Percentiles rank a stretch among this genome's conserved stretches.
Conservation (phyloP, 805 yeast species). For the Candida incommunis region DNA sequence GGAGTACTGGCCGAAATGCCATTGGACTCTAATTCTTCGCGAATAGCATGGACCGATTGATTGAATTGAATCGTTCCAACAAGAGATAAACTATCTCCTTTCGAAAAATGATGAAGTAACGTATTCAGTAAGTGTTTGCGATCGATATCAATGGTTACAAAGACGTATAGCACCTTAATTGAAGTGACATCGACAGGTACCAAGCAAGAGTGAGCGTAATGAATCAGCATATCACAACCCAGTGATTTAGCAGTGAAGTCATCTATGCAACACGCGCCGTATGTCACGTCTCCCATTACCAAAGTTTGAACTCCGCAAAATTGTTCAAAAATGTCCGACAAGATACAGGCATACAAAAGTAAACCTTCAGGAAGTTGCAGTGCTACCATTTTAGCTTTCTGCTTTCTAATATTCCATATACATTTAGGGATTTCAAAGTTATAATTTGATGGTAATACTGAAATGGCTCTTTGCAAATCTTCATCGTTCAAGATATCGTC, state of each 20-base stretch:
- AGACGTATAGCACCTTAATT: slow-evolving; percentile 86
- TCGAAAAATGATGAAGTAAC: slow-evolving; percentile 48
- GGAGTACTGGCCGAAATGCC: slow-evolving; percentile 64
- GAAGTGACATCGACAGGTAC: slow-evolving; percentile 89
- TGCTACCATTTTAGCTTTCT: slow-evolving; percentile 69
- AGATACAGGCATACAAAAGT: slow-evolving; percentile 70
- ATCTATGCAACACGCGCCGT: slow-evolving; percentile 97
- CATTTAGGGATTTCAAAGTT: slow-evolving; percentile 95
- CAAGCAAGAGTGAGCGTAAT: slow-evolving; percentile 93
- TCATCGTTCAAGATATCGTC: slow-evolving; percentile 65
- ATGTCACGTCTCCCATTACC: slow-evolving; percentile 97
- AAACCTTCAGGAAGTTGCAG: slow-evolving; percentile 97
- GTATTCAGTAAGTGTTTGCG: slow-evolving; percentile 71
- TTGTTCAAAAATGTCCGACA: slow-evolving; percentile 87
- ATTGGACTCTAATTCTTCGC: slow-evolving; percentile 29
- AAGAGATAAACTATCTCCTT: slow-evolving; percentile 57
- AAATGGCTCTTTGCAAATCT: slow-evolving; percentile 74
- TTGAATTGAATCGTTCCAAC: slow-evolving; percentile 97
- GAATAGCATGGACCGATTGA: slow-evolving; percentile 76
- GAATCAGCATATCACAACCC: slow-evolving; percentile 89
- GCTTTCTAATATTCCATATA: slow-evolving; percentile 77
- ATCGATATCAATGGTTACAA: slow-evolving; percentile 86
- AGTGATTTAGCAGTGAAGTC: slow-evolving; percentile 87
- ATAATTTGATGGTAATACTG: slow-evolving; percentile 75
- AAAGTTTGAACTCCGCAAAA: slow-evolving; percentile 77